phyloP scores from a whole-genome alignment of 2,329 filamentous ascomycete genomes.

The Coniochaeta pulveracea region DNA sequence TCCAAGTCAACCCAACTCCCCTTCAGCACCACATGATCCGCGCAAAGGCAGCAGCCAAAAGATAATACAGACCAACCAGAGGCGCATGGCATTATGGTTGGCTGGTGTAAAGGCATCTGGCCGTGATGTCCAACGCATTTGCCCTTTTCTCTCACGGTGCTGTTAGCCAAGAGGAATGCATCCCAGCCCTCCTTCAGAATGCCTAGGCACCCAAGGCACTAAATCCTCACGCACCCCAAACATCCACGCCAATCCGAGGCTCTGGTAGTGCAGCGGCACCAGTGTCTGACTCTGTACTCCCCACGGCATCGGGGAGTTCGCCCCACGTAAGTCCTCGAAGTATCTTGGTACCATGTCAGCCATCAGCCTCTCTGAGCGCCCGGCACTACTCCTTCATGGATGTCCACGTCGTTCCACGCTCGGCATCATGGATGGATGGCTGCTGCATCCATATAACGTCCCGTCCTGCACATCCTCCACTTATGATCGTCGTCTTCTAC shows the following conservation, averaged over 20 bases:
- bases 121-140: background rate
- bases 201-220: too few species aligned
- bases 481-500: too few species aligned
- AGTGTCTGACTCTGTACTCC: background rate
- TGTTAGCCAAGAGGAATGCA: background rate
- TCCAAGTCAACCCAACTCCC: too few species aligned
- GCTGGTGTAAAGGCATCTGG: background rate
- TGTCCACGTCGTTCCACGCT: constrained; percentile 2
- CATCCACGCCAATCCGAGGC: background rate
- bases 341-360: constrained; percentile 1
- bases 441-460: constrained; percentile 3
- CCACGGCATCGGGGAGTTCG: background rate
- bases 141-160: background rate
- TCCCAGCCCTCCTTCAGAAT: constrained; percentile 1
- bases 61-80: constrained; percentile 3
- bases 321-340: background rate
- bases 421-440: background rate
- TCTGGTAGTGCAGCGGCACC: background rate
- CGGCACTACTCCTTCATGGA: background rate
- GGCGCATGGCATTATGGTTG: background rate
- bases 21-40: too few species aligned
- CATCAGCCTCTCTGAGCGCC: background rate
- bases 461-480: constrained; percentile 2
- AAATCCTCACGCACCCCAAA: background rate
- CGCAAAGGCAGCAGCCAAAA: too few species aligned